These are phyloP conservation scores for Trichoderma sp. DNA, from an alignment of 2,329 filamentous ascomycete genomes.

Conservation along the genomic window DNA sequence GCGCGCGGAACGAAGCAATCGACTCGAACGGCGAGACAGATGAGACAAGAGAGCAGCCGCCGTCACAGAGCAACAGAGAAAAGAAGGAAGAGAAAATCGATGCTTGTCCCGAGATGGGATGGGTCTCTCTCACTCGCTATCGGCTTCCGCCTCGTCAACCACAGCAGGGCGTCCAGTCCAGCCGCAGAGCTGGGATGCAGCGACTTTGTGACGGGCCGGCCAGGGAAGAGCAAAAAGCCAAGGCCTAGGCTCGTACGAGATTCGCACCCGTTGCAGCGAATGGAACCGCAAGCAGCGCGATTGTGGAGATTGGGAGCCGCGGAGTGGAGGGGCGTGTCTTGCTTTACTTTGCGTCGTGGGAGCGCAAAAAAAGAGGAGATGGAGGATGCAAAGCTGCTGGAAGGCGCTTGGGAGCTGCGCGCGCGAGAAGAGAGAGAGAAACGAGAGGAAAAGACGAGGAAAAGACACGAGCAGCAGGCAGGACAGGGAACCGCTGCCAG, in stretches of 20 bases:
- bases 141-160: neutral
- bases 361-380: neutral
- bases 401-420: neutral
- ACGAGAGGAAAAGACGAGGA: neutral
- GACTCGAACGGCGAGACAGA: neutral
- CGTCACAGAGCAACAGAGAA: neutral
- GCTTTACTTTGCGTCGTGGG: neutral
- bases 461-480: neutral
- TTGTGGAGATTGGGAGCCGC: neutral
- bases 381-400: neutral
- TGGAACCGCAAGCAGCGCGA: conserved; percentile 8
- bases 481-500: neutral
- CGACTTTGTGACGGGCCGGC: neutral
- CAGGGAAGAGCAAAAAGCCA: neutral
- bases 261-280: neutral
- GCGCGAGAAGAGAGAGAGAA: neutral
- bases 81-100: neutral
- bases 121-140: neutral
- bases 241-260: conserved; percentile 1
- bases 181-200: neutral
- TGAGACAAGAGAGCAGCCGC: neutral
- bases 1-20: conserved; percentile 13
- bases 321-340: neutral
- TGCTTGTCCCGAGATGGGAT: neutral
- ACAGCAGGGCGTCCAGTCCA: conserved; percentile 7